Conservation (phyloP, 805 yeast genomes). For the Dipodascopsis uninucleata region DNA sequence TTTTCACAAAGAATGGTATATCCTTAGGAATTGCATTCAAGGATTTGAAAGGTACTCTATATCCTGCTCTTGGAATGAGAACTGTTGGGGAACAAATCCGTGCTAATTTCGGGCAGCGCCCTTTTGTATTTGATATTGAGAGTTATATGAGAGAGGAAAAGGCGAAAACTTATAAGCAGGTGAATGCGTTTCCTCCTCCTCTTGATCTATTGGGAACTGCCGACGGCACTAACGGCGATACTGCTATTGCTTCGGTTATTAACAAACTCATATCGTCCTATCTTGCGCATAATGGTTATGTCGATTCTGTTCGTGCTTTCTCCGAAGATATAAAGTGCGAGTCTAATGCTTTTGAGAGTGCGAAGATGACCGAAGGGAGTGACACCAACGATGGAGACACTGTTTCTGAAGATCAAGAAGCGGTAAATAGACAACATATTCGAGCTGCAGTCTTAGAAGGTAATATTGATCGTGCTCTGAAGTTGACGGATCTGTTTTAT, state of each 20-base stretch:
- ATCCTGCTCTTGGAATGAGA: constrained; percentile 50
- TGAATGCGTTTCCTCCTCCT: constrained; percentile 20
- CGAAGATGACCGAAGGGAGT: constrained; percentile 27
- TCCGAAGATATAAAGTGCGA: constrained; percentile 40
- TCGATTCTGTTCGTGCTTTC: constrained; percentile 52
- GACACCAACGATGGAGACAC: constrained; percentile 34
- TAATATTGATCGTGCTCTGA: constrained; percentile 45
- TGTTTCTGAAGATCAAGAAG: constrained; percentile 38
- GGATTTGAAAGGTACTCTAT: constrained; percentile 43
- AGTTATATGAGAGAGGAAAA: constrained; percentile 40
- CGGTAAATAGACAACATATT: constrained; percentile 46
- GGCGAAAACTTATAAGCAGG: constrained; percentile 18
- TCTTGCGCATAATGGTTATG: constrained; percentile 56
- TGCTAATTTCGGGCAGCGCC: constrained; percentile 50
- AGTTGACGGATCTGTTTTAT: constrained; percentile 39
- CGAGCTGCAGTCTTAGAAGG: constrained; percentile 44
- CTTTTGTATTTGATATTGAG: constrained; percentile 59
- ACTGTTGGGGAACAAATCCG: constrained; percentile 41
- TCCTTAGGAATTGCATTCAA: constrained; percentile 53
- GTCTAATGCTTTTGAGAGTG: constrained; percentile 19
- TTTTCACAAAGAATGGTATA: constrained; percentile 80
- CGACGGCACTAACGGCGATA: constrained; percentile 6
- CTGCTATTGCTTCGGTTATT: constrained; percentile 31
- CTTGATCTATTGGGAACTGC: constrained; percentile 4
- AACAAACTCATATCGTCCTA: constrained; percentile 45